Percentiles rank a stretch among this genome's conserved stretches.
Conservation (phyloP, 768 basidiomycete genomes). For the Obba rivulosa region DNA sequence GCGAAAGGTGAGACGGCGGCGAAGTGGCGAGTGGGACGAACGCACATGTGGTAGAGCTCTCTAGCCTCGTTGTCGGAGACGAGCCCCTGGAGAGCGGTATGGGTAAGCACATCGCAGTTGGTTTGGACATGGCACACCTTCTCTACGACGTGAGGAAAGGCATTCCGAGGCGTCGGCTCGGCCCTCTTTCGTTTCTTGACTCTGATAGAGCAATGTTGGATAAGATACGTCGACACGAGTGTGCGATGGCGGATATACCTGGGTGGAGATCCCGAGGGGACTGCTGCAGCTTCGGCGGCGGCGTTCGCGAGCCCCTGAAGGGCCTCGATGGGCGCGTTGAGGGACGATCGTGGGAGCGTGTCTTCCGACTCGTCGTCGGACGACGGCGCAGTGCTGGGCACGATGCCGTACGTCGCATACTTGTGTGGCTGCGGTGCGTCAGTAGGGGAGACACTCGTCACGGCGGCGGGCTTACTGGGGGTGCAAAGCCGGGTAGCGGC, state of each 20-base stretch:
- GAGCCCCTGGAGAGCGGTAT: slow-evolving; percentile 52
- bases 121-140: slow-evolving; percentile 44
- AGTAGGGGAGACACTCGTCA: slow-evolving; percentile 12
- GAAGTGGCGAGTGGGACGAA: slow-evolving; percentile 1
- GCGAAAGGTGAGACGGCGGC: slow-evolving; percentile 14
- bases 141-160: slow-evolving; percentile 86
- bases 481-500: slow-evolving; percentile 86
- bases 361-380: slow-evolving; percentile 93
- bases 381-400: slow-evolving; percentile 76
- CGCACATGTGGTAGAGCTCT: slow-evolving; percentile 87
- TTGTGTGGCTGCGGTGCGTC: slow-evolving; percentile 62
- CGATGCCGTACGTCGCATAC: slow-evolving; percentile 87
- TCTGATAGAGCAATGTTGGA: slow-evolving; percentile 29
- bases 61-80: slow-evolving; percentile 83
- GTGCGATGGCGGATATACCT: too few species aligned
- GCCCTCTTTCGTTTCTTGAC: slow-evolving; percentile 82
- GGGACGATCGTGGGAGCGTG: slow-evolving; percentile 72
- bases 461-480: slow-evolving; percentile 53
- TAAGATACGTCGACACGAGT: background rate
- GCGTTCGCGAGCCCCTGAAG: slow-evolving; percentile 92
- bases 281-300: slow-evolving; percentile 85
- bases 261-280: slow-evolving; percentile 55
- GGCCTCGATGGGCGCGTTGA: slow-evolving; percentile 93
- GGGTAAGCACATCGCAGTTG: background rate
- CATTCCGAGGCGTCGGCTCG: slow-evolving; percentile 78